Base-by-base conservation (phyloP, 495 filamentous ascomycete genomes). In the Trypethelium eluteriae region DNA sequence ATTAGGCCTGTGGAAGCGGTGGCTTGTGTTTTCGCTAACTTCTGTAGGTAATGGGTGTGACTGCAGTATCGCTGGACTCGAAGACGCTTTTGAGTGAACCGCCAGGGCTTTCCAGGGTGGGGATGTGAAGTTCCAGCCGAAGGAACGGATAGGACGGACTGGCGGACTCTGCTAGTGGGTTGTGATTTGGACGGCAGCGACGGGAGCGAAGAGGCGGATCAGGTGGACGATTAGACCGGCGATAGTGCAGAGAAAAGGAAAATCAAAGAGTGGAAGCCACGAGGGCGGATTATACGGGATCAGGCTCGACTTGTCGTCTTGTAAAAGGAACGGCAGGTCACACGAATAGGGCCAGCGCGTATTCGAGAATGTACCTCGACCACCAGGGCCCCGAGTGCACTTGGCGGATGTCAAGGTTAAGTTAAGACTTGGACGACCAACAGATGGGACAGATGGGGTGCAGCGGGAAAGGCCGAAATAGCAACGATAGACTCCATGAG, bases 311-410 rank as follows among this genome's bases (percentile, higher is more conserved):
- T 59, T 59, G 53, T 59, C 53, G 53, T 34, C 53, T 59, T 59
- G n/a, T 18, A 10, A 18, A 59, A 36, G 32, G 4, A 59, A 18
- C 53, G 53, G 53, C 53, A 59, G 53, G 53, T 59, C 53, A 59
- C 53, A 59, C 53, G 53, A 59, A 59, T 59, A 59, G 53, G 53
- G 53, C 53, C 53, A 59, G 53, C 53, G 53, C 53, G 53, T 59
- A 59, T 59, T 59, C 53, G 53, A 59, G 2, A 59, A 59, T 35
- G 53, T 36, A 59, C 53, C 53, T 59, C 53, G 53, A 59, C 53
- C 53, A 59, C 53, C 53, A 59, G 53, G 53, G 53, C 53, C 18
- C 32, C 11, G 53, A 7, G 36, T 34, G 53, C 53, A 36, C 53
- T 59, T 18, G 32, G 53, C 53, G 53, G 53, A 18, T 59, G n/a